A percentile compares a stretch with the other conserved stretches of the same genome.
phyloP scores from a whole-genome alignment of 2,329 filamentous ascomycete species.

The Fusarium pininemorale region DNA sequence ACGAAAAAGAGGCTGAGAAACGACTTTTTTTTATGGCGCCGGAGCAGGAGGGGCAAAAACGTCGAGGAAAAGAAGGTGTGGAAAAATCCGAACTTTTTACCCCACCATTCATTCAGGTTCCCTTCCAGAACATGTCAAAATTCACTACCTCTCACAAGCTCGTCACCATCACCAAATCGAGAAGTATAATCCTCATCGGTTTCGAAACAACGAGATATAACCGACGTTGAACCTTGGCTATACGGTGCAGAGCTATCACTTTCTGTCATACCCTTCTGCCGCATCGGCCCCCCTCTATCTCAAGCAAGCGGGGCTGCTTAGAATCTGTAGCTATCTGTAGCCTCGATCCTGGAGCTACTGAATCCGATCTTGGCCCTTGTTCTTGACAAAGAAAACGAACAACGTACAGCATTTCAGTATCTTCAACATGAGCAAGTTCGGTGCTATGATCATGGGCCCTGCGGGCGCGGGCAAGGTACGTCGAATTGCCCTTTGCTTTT shows the following conservation, averaged over 20 bases:
- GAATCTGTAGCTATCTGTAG: constrained; percentile 14
- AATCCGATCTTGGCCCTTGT: constrained; percentile 18
- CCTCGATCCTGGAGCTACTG: constrained; percentile 15
- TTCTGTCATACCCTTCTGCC: not conserved
- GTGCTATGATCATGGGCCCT: constrained; percentile 93
- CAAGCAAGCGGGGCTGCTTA: constrained; percentile 27
- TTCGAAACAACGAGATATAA: not conserved
- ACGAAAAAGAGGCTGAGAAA: constrained; percentile 1
- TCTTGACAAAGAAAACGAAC: constrained; percentile 9
- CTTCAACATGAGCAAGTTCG: constrained; percentile 86
- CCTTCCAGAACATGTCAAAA: constrained; percentile 25
- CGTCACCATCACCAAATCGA: constrained; percentile 20
- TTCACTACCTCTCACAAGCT: constrained; percentile 7
- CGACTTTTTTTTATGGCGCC: not conserved
- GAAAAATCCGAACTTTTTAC: constrained; percentile 27
- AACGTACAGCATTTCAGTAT: constrained; percentile 17
- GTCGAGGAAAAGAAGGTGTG: constrained; percentile 2
- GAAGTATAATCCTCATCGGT: constrained; percentile 7
- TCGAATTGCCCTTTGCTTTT: constrained; percentile 12
- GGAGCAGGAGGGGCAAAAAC: constrained; percentile 1
- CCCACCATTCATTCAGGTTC: constrained; percentile 23
- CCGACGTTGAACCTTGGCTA: not conserved
- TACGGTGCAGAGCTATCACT: not conserved
- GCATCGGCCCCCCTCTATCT: constrained; percentile 2
- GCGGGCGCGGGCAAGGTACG: constrained; percentile 90